Conservation (phyloP, 2,329 filamentous ascomycete genomes). For the Aspergillus ochraceus region DNA sequence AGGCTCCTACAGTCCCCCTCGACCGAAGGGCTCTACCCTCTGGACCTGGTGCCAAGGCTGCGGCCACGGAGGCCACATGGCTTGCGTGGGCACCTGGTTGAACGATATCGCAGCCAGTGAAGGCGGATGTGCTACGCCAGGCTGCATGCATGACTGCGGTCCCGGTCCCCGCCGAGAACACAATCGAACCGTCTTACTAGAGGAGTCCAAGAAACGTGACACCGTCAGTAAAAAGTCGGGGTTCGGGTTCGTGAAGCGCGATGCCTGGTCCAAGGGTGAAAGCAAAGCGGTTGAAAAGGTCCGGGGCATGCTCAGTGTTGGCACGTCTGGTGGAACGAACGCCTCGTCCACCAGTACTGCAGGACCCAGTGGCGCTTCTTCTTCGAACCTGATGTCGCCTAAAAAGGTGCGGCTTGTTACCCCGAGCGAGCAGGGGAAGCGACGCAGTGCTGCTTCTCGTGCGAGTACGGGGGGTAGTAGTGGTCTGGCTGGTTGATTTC, state of each 20-base stretch:
- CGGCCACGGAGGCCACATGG: conserved; percentile 60
- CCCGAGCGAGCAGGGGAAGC: conserved; percentile 42
- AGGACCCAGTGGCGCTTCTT: conserved; percentile 23
- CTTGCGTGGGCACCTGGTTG: conserved; percentile 60
- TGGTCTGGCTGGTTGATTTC: conserved; percentile 8
- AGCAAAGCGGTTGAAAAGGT: conserved; percentile 49
- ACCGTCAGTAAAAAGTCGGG: conserved; percentile 34
- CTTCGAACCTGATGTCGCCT: conserved; percentile 39
- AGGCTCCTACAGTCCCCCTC: conserved; percentile 26
- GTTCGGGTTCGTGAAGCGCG: conserved; percentile 42
- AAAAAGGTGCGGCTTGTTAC: conserved; percentile 49
- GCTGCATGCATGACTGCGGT: conserved; percentile 61
- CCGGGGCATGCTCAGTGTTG: conserved; percentile 42
- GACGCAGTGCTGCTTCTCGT: conserved; percentile 22
- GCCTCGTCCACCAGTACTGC: conserved; percentile 22
- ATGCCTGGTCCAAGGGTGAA: conserved; percentile 45
- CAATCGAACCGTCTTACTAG: conserved; percentile 34
- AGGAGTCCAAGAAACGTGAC: conserved; percentile 35
- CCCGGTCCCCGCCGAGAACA: conserved; percentile 48
- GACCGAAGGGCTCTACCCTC: conserved; percentile 39
- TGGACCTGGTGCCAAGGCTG: conserved; percentile 62
- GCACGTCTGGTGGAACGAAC: conserved; percentile 25
- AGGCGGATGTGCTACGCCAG: conserved; percentile 59
- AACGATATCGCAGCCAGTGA: conserved; percentile 48
- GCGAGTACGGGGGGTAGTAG: conserved; percentile 19